phyloP scores from a whole-genome alignment of 129 eudicot species.

The Saussurea involucrata region DNA sequence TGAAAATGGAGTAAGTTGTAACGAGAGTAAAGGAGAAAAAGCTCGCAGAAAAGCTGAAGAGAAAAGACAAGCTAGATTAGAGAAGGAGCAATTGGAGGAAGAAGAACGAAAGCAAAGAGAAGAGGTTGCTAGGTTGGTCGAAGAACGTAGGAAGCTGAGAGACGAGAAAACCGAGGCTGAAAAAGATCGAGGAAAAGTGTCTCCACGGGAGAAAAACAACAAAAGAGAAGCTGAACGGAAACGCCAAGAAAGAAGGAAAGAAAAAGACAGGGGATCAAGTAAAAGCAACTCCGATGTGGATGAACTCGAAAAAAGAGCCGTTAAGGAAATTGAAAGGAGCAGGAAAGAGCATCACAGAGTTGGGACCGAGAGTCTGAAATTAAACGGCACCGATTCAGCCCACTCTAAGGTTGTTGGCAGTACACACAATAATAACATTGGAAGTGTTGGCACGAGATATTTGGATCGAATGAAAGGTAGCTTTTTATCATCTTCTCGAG shows the following conservation, averaged over 20 bases:
- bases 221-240: constrained; percentile 67
- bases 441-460: constrained; percentile 71
- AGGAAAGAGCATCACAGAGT: constrained; percentile 42
- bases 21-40: constrained; percentile 79
- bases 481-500: constrained; percentile 74
- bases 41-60: constrained; percentile 97
- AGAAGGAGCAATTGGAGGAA: constrained; percentile 80
- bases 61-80: constrained; percentile 86
- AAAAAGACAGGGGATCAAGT: constrained; percentile 67
- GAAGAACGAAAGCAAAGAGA: constrained; percentile 95
- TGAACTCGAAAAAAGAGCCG: constrained; percentile 61
- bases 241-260: constrained; percentile 70
- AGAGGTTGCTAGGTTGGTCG: constrained; percentile 89
- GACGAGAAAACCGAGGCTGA: constrained; percentile 77
- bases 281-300: constrained; percentile 86
- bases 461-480: constrained; percentile 87
- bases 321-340: constrained; percentile 54
- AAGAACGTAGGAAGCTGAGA: constrained; percentile 78
- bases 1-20: constrained; percentile 59
- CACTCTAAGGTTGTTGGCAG: constrained; percentile 37
- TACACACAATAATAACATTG: constrained; percentile 41
- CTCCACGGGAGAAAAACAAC: constrained; percentile 46
- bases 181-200: constrained; percentile 46
- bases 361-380: constrained; percentile 46
- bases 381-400: constrained; percentile 31